Conservation (phyloP, 1,139 yeast genomes). For the Debaryomycetaceae sp. region DNA sequence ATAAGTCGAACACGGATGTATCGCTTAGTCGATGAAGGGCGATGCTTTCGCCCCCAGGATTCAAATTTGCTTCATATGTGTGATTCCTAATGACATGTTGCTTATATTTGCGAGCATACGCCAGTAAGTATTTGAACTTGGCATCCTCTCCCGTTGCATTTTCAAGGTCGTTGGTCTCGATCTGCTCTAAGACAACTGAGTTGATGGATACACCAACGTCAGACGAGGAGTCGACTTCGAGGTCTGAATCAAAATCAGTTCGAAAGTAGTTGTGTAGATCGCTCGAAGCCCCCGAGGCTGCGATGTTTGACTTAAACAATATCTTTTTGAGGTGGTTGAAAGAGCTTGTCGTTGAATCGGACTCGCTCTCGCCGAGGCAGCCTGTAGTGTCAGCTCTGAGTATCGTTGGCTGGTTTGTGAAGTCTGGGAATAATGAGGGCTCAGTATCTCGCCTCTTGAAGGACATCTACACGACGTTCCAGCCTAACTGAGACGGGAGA, state of each 20-base stretch:
- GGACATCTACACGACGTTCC: too few species aligned
- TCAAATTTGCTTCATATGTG: slow-evolving; percentile 12
- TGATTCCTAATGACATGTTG: slow-evolving; percentile 11
- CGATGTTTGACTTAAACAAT: too few species aligned
- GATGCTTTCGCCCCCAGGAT: slow-evolving; percentile 11
- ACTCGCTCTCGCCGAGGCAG: too few species aligned
- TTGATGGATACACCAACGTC: slow-evolving; percentile 19
- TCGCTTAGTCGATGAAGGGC: slow-evolving; percentile 20
- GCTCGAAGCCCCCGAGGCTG: too few species aligned
- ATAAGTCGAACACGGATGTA: slow-evolving; percentile 32
- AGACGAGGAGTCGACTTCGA: slow-evolving; percentile 13
- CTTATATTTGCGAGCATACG: slow-evolving; percentile 15
- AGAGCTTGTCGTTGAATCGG: too few species aligned
- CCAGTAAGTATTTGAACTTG: slow-evolving; percentile 26
- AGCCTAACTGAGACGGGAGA: too few species aligned
- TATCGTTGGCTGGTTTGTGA: too few species aligned
- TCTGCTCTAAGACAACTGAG: slow-evolving; percentile 24
- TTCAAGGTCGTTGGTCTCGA: slow-evolving; percentile 14
- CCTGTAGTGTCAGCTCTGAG: too few species aligned
- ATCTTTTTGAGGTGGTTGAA: too few species aligned
- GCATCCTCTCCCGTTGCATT: slow-evolving; percentile 15
- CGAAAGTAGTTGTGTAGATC: slow-evolving; percentile 11
- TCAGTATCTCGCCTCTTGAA: too few species aligned
- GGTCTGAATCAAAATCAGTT: slow-evolving; percentile 15
- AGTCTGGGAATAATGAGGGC: too few species aligned